Percentiles rank a stretch among this genome's conserved stretches.
Conservation (phyloP, 345 rosid genomes). For the Camelina neglecta region DNA sequence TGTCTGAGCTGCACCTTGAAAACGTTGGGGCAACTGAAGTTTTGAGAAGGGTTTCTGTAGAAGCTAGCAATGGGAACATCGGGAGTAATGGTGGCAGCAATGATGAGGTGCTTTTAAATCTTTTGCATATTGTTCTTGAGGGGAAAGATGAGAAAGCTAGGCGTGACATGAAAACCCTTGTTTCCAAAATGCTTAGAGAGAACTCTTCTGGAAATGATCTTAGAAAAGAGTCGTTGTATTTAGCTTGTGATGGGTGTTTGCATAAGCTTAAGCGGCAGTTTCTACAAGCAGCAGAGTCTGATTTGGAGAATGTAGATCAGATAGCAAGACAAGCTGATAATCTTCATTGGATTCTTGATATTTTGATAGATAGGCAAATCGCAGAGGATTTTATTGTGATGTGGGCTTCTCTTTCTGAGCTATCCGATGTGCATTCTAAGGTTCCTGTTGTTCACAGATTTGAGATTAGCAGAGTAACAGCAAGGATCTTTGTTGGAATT, state of each 20-base stretch:
- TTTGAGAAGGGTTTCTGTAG: slow-evolving; percentile 85
- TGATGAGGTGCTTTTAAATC: slow-evolving; percentile 83
- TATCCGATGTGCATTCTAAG: slow-evolving; percentile 71
- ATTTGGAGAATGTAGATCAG: slow-evolving; percentile 66
- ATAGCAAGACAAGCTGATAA: slow-evolving; percentile 96
- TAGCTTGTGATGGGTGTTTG: slow-evolving; percentile 85
- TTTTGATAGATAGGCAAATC: slow-evolving; percentile 88
- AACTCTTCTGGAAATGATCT: slow-evolving; percentile 89
- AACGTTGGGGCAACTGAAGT: slow-evolving; percentile 95
- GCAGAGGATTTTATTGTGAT: slow-evolving; percentile 84
- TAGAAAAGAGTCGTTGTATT: slow-evolving; percentile 83
- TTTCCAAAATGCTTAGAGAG: slow-evolving; percentile 94
- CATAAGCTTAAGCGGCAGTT: slow-evolving; percentile 65
- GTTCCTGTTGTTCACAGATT: slow-evolving; percentile 79
- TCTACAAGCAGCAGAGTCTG: slow-evolving; percentile 69
- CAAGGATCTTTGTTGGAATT: slow-evolving; percentile 88
- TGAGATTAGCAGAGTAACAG: slow-evolving; percentile 87
- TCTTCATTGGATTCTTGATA: slow-evolving; percentile 92
- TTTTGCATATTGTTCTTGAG: slow-evolving; percentile 87
- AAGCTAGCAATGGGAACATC: slow-evolving; percentile 49
- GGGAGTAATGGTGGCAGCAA: slow-evolving; percentile 57
- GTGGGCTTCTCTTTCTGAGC: slow-evolving; percentile 92
- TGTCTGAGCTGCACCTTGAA: slow-evolving; percentile 88
- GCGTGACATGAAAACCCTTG: slow-evolving; percentile 96
- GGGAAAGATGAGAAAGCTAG: slow-evolving; percentile 97